Conservation (phyloP, 805 yeast species). For the Ogataea parapolymorpha region DNA sequence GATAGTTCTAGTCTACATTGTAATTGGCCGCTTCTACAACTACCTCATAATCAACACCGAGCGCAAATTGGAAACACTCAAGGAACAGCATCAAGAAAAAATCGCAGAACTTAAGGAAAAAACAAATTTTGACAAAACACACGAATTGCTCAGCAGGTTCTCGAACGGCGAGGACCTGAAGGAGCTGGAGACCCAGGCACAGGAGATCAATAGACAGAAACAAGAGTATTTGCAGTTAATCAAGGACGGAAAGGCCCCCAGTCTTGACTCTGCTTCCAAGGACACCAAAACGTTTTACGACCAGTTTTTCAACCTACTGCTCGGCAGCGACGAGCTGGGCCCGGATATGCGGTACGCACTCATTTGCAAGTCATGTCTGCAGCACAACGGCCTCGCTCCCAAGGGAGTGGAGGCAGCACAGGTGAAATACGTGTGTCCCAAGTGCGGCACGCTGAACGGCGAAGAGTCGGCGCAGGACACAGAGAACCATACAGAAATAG, state of each 20-base stretch:
- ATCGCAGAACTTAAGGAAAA: slow-evolving; percentile 37
- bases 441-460: slow-evolving; percentile 49
- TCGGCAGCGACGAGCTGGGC: slow-evolving; percentile 64
- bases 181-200: slow-evolving; percentile 40
- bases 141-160: slow-evolving; percentile 66
- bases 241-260: slow-evolving; percentile 26
- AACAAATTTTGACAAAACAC: slow-evolving; percentile 74
- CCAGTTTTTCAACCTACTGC: slow-evolving; percentile 41
- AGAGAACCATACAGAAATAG: slow-evolving; percentile 1
- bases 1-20: slow-evolving; percentile 13
- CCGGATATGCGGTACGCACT: slow-evolving; percentile 65
- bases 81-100: slow-evolving; percentile 36
- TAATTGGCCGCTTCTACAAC: slow-evolving; percentile 15
- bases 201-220: slow-evolving; percentile 39
- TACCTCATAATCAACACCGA: slow-evolving; percentile 25
- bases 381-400: slow-evolving; percentile 81
- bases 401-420: slow-evolving; percentile 53
- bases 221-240: slow-evolving; percentile 36
- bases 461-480: slow-evolving; percentile 1
- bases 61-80: slow-evolving; percentile 23
- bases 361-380: slow-evolving; percentile 61
- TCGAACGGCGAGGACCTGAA: slow-evolving; percentile 46
- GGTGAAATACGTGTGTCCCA: slow-evolving; percentile 61
- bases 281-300: slow-evolving; percentile 17
- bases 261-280: slow-evolving; percentile 9